phyloP scores from a whole-genome alignment of 2,329 filamentous ascomycete species.

The Ophiostoma ips region DNA sequence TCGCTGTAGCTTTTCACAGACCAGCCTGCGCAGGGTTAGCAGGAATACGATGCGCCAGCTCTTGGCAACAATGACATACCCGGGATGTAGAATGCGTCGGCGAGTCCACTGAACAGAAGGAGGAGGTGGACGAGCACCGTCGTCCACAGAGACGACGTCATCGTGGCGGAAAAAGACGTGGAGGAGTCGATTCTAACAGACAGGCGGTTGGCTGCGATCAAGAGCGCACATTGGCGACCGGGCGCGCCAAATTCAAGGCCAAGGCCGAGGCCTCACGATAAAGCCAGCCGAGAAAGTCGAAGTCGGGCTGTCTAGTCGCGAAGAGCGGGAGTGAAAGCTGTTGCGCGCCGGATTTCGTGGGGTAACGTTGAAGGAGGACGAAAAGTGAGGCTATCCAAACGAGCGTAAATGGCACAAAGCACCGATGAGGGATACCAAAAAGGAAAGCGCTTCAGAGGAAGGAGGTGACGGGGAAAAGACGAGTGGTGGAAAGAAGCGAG shows the following conservation, averaged over 20 bases:
- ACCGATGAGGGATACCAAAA: neutral
- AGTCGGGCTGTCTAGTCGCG: no score
- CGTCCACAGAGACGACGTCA: slow-evolving; percentile 23
- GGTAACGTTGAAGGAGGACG: no score
- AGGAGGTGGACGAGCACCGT: slow-evolving; percentile 29
- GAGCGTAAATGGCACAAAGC: neutral
- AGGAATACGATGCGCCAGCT: no score
- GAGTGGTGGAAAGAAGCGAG: neutral
- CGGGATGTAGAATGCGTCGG: slow-evolving; percentile 70
- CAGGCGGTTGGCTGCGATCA: neutral
- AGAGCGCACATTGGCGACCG: no score
- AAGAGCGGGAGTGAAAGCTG: no score
- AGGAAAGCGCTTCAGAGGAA: neutral
- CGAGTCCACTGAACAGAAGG: slow-evolving; percentile 27
- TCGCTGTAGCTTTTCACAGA: slow-evolving; percentile 70
- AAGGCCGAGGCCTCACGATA: no score
- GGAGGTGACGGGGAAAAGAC: neutral
- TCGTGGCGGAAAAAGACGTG: no score
- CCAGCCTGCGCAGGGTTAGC: slow-evolving; percentile 42
- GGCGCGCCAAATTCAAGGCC: no score
- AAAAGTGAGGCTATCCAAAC: neutral
- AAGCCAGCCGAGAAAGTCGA: no score
- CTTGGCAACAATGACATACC: slow-evolving; percentile 36
- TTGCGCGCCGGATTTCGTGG: no score
- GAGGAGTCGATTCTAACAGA: no score